Conservation (phyloP, 2,329 filamentous ascomycete genomes). For the Cladosporium sp. region DNA sequence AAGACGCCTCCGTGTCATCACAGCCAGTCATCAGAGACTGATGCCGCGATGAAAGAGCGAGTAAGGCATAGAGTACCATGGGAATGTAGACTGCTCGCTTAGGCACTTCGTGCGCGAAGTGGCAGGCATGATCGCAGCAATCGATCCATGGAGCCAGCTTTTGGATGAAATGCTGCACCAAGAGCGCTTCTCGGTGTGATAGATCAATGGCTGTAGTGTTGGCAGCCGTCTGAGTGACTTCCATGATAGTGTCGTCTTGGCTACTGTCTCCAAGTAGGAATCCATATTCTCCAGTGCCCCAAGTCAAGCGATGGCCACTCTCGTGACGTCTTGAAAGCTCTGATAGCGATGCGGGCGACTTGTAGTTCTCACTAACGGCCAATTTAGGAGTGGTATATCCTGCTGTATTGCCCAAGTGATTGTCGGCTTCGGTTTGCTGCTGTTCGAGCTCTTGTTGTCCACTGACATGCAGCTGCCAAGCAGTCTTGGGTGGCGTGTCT, state of each 20-base stretch:
- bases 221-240: slow-evolving; percentile 1
- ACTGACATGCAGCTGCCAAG: background rate
- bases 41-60: slow-evolving; percentile 34
- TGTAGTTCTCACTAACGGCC: slow-evolving; percentile 8
- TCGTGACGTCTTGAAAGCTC: slow-evolving; percentile 19
- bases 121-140: slow-evolving; percentile 30
- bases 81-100: slow-evolving; percentile 29
- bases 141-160: slow-evolving; percentile 35
- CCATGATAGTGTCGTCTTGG: background rate
- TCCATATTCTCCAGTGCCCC: slow-evolving; percentile 5
- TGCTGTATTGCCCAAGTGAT: background rate
- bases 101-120: slow-evolving; percentile 32
- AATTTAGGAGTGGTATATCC: background rate
- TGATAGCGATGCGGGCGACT: slow-evolving; percentile 18
- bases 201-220: slow-evolving; percentile 12
- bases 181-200: slow-evolving; percentile 18
- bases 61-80: slow-evolving; percentile 30
- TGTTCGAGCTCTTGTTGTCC: background rate
- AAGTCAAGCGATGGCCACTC: slow-evolving; percentile 5
- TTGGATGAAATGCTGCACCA: slow-evolving; percentile 29
- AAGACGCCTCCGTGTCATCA: slow-evolving; percentile 27
- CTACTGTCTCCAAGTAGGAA: slow-evolving; percentile 11
- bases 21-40: slow-evolving; percentile 24
- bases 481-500: background rate
- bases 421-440: background rate